Base-by-base conservation (phyloP, 306 rosid genomes). In the Cyclanthera cordifolia region DNA sequence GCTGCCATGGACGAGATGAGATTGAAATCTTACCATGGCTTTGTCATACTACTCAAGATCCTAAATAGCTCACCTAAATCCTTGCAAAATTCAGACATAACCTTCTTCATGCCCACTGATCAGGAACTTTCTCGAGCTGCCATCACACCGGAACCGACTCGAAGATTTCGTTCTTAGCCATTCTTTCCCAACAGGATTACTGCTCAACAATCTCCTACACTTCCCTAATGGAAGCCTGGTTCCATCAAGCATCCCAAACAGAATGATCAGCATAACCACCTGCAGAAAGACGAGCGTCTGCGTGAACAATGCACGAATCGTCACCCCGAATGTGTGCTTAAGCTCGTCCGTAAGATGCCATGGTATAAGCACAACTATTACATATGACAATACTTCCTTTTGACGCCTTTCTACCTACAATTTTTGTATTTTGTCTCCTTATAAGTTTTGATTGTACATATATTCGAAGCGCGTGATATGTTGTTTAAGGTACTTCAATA, bases 31-130 rank as follows among this genome's bases (percentile, higher is more conserved):
- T 89, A 76, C 82, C 76, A 81, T 39, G 87, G 85, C 64, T 83
- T 89, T 70, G 86, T 85, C 19, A 80, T 85, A 76, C 91, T 80
- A 51, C 84, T 88, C 39, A 80, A 80, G 70, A 78, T 80, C 70
- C 64, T 75, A 64, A 73, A 78, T 76, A 82, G 84, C 78, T 72
- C 64, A 13, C 79, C 81, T 0, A 72, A 82, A 32, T 47, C 80
- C 34, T 45, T 81, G 58, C 72, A 61, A 56, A 81, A 48, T 73
- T 53, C 72, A 3, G 77, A 80, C 66, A 48, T 84, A 51, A 80
- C 88, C 27, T 82, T 83, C 81, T 72, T 85, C 59, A 85, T 82
- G 86, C 89, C 85, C 69, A 73, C 43, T 68, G 82, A 79, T 56
- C 78, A 81, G 46, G 79, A 82, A 10, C 73, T 84, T 70, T 85